These are phyloP conservation scores for Phytophthora foliorum DNA, from an alignment of 352 stramenopile species.

Conservation along the genomic window DNA sequence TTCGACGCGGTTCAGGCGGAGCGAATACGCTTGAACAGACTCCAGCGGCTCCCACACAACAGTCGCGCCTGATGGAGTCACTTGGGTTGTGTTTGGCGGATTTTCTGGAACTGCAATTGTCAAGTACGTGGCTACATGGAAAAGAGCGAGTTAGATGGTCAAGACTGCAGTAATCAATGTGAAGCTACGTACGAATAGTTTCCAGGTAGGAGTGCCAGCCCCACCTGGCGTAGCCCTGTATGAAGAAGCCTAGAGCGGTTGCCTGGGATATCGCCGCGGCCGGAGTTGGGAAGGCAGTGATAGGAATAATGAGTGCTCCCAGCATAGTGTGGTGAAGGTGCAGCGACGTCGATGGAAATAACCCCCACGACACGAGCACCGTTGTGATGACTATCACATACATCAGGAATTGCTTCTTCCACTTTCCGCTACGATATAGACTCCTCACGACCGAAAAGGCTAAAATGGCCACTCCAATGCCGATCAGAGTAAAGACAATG, in stretches of 20 bases:
- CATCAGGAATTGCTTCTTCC: constrained; percentile 44
- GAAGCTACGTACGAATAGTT: constrained; percentile 56
- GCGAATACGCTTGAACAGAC: constrained; percentile 72
- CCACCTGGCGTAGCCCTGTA: constrained; percentile 83
- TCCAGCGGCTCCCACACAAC: constrained; percentile 63
- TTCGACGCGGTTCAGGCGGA: constrained; percentile 81
- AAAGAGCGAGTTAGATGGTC: constrained; percentile 6
- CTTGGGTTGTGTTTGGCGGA: constrained; percentile 44
- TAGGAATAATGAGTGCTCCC: constrained; percentile 64
- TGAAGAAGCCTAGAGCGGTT: constrained; percentile 60
- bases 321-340: constrained; percentile 86
- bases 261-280: constrained; percentile 68
- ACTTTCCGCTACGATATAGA: constrained; percentile 52
- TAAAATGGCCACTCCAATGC: constrained; percentile 41
- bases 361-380: constrained; percentile 52
- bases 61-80: constrained; percentile 49
- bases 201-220: constrained; percentile 79
- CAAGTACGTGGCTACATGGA: constrained; percentile 64
- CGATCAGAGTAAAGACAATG: constrained; percentile 56
- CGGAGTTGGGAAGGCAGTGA: constrained; percentile 73
- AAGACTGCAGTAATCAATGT: not conserved
- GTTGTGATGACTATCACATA: constrained; percentile 47
- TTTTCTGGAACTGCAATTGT: constrained; percentile 52
- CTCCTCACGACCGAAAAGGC: constrained; percentile 51
- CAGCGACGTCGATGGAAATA: constrained; percentile 71